Base-by-base conservation (phyloP, 805 yeast species). In the Lachancea meyersii region DNA sequence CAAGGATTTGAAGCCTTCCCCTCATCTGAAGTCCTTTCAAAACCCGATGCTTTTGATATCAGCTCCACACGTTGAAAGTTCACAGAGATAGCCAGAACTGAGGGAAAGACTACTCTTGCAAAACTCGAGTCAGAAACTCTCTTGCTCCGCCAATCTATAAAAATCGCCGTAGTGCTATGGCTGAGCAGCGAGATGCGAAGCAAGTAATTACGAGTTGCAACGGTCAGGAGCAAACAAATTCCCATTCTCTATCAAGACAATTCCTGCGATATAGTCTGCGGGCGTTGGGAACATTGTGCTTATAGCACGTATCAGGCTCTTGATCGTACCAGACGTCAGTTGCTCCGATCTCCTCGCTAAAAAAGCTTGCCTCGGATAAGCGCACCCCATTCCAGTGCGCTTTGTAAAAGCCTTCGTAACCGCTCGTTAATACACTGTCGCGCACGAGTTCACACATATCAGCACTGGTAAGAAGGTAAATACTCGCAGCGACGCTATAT, bases 401-500 rank as follows among this genome's bases (percentile, higher is more conserved):
- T 38, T 58, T 58, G 36, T 60, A 60, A 46, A 53, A 60, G 1
- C 65, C 63, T 20, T 58, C 63, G 40, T 49, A 60, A 1, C 60
- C 58, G 32, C 63, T 55, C 26, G 53, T 48, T 1, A 57, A 31
- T 2, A 58, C 61, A 31, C 63, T 57, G 22, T 51, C 60, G 21
- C 64, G 49, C 0, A 63, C 48, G 7, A 61, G 40, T 41, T 61
- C 65, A 35, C 63, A 61, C 14, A 61, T 36, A 43, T 61, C 65
- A 4, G 64, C 62, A 1, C 63, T 60, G 36, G 53, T 57, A 18
- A 61, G 40, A 11, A 58, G 36, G 39, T 60, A 55, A n/a, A 61
- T 61, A 40, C 63, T 59, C 1, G 65, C 65, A 4, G 65, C 65
- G 10, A 61, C 63, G 42, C 65, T 60, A 38, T 57, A 61, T 31